Conservation (phyloP, 441 rosid genomes). For the Jatropha multifida region DNA sequence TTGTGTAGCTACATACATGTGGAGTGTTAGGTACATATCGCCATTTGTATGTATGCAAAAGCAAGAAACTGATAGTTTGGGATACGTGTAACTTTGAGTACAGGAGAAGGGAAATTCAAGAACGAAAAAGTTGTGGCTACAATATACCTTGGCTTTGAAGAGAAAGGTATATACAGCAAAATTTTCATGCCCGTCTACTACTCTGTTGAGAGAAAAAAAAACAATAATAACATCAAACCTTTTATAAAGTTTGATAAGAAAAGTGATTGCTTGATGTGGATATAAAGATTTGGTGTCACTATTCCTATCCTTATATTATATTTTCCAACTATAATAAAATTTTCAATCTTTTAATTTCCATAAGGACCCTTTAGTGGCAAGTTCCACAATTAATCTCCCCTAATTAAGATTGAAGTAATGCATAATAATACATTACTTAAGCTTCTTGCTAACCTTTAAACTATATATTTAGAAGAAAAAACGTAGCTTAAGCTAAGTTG, state of each 20-base stretch:
- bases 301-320: constrained; percentile 1
- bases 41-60: constrained; percentile 24
- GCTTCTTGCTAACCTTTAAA: too few relatives aligned
- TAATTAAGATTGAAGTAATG: too few relatives aligned
- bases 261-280: constrained; percentile 33
- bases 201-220: not conserved
- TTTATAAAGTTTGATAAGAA: constrained; percentile 13
- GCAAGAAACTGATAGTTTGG: constrained; percentile 25
- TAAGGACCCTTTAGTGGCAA: not conserved
- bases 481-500: constrained; percentile 1
- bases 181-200: constrained; percentile 21
- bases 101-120: constrained; percentile 35
- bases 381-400: not conserved
- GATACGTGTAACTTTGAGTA: constrained; percentile 38
- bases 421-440: too few relatives aligned
- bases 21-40: constrained; percentile 28
- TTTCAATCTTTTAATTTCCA: not conserved
- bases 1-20: not conserved
- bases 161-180: constrained; percentile 29
- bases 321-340: constrained; percentile 10
- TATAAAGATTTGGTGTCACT: constrained; percentile 19
- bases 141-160: constrained; percentile 55
- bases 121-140: constrained; percentile 5
- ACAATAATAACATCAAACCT: not conserved
- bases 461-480: not conserved